These are phyloP conservation scores for Batkoa obscura DNA, from an alignment of 371 early-diverging fungal genomes.

Conservation along the genomic window DNA sequence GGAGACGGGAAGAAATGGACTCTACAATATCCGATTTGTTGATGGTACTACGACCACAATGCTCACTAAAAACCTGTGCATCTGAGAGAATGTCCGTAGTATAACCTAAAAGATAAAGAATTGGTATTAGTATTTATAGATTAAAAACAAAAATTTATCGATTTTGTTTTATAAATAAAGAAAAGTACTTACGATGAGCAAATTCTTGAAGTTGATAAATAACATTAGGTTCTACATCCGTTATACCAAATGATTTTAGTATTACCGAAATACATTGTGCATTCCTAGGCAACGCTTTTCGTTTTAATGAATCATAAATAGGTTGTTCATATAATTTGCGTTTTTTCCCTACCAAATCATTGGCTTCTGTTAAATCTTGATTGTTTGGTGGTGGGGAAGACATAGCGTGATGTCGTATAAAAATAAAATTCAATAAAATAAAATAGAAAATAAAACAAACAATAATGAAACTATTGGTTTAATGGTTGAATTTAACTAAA, in stretches of 20 bases:
- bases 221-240: constrained; percentile 93
- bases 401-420: no score
- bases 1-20: constrained; percentile 77
- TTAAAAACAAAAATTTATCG: neutral
- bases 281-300: constrained; percentile 40
- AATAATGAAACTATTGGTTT: no score
- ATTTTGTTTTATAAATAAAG: neutral
- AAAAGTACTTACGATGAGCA: constrained; percentile 45
- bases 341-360: no score
- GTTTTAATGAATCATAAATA: no score
- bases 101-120: constrained; percentile 48
- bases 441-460: no score
- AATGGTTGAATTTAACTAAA: no score
- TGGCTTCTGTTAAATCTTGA: no score
- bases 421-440: no score
- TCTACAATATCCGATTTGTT: constrained; percentile 80
- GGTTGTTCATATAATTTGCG: no score
- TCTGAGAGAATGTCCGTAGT: constrained; percentile 88
- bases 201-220: constrained; percentile 93
- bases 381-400: no score
- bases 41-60: constrained; percentile 67
- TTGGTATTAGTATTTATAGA: neutral
- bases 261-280: constrained; percentile 85
- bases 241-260: constrained; percentile 76
- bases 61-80: constrained; percentile 84